Evolutionary conservation across 257 asterid species (phyloP), one percentile per base, ranked within the genome.

Genomic region (Petunia axillaris): DNA sequence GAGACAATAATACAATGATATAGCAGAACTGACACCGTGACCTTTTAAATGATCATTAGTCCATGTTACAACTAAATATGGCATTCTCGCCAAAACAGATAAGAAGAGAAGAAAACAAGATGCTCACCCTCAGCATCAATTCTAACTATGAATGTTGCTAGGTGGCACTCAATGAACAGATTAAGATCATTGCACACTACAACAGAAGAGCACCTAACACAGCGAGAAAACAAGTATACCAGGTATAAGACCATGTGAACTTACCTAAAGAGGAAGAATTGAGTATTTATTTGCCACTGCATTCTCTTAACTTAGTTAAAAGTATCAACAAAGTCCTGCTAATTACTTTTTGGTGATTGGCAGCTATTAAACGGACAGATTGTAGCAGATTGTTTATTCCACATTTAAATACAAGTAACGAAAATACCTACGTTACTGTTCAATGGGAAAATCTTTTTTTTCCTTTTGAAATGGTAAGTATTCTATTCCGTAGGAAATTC

Each of bases 1-100:
- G 38, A 77, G 36, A 75, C 36, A 62, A 78, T 64, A 38, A 55
- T 70, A 70, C 57, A 70, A 70, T 46, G 16, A 70, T 53, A 16
- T 43, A 46, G 77, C 77, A 46, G 15, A 70, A 46, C 10, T 48
- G 36, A 25, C 5, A 14, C 59, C 25, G 10, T 38, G 3, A 70
- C 77, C 77, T 70, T 70, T 70, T 50, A 50, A 50, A 46, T 9
- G 14, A 52, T 55, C 4, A 55, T 55, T 55, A 55, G 25, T 55
- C 60, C 53, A 13, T 55, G 60, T 25, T 55, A 55, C 60, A 55
- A 6, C 60, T 13, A 55, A 55, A 1, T 13, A 13, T 55, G 60
- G 46, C 77, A 10, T 2, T 70, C 59, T 46, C 40, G 6, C 59
- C 59, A 70, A 70, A 70, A 70, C 59, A 70, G 25, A 46, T 25